Percentiles rank a stretch among this genome's conserved stretches.
phyloP scores from a whole-genome alignment of 2,329 filamentous ascomycete genomes.

The Verticillium dahliae region DNA sequence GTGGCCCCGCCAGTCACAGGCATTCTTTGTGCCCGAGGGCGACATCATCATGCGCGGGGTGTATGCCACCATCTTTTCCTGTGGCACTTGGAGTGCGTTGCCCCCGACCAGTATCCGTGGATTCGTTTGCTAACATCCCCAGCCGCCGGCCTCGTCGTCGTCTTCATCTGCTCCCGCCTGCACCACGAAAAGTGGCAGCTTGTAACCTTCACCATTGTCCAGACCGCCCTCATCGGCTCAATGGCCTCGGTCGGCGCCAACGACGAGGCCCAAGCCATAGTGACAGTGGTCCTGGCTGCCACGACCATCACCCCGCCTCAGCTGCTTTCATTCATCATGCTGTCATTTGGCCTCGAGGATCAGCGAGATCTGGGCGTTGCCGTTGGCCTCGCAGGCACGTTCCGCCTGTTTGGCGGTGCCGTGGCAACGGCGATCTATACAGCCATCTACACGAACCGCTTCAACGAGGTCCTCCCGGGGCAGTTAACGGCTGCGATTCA shows the following conservation, averaged over 20 bases:
- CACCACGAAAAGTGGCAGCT: constrained; percentile 29
- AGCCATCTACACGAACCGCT: constrained; percentile 23
- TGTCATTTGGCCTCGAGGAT: constrained; percentile 25
- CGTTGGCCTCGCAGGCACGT: constrained; percentile 27
- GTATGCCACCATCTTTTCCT: constrained; percentile 20
- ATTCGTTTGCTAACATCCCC: neutral
- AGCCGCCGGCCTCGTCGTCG: constrained; percentile 19
- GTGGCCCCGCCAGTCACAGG: constrained; percentile 20
- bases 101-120: neutral
- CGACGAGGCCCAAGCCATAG: constrained; percentile 25
- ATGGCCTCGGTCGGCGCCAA: constrained; percentile 23
- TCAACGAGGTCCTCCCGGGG: constrained; percentile 15
- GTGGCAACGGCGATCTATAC: constrained; percentile 30
- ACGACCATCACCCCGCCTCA: constrained; percentile 23
- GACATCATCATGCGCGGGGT: constrained; percentile 17
- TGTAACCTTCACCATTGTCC: constrained; percentile 20
- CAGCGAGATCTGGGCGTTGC: constrained; percentile 28
- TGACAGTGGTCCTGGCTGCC: constrained; percentile 21
- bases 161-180: constrained; percentile 20
- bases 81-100: constrained; percentile 18
- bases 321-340: constrained; percentile 25
- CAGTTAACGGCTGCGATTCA: constrained; percentile 15
- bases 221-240: constrained; percentile 27
- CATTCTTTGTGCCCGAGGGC: constrained; percentile 16
- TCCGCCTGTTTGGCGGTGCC: constrained; percentile 27